Conservation (phyloP, 306 rosid genomes). For the Cucurbita pepo region DNA sequence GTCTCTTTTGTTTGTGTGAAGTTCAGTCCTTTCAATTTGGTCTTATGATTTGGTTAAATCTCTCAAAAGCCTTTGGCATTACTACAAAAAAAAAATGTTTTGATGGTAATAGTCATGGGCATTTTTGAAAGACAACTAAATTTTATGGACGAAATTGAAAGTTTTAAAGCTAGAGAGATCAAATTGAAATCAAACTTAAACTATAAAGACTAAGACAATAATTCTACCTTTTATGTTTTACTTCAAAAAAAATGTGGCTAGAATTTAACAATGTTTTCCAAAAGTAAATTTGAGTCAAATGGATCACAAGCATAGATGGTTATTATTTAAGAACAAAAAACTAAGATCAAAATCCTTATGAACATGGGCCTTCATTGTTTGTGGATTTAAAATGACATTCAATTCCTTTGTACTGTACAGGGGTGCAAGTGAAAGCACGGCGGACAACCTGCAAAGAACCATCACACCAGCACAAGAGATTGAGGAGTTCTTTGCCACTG, state of each 20-base stretch:
- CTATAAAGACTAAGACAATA: neutral
- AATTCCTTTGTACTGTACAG: conserved; percentile 13
- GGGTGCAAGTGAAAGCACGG: conserved; percentile 69
- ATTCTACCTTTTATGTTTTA: neutral
- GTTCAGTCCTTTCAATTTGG: neutral
- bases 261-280: neutral
- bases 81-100: neutral
- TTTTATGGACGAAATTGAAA: neutral
- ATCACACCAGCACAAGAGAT: conserved; percentile 59
- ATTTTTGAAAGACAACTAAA: neutral
- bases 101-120: neutral
- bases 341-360: neutral
- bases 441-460: conserved; percentile 32
- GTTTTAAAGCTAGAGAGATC: neutral
- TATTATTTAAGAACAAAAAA: neutral
- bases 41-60: neutral
- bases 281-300: neutral
- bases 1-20: neutral
- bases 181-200: neutral
- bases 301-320: neutral
- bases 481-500: conserved; percentile 63
- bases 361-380: neutral
- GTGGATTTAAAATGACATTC: neutral
- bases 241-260: neutral
- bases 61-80: neutral